Percentiles rank a stretch among this genome's conserved stretches.
Evolutionary conservation across 768 basidiomycete species (phyloP).

Genomic region (Tylopilus rubrobrunneus): DNA sequence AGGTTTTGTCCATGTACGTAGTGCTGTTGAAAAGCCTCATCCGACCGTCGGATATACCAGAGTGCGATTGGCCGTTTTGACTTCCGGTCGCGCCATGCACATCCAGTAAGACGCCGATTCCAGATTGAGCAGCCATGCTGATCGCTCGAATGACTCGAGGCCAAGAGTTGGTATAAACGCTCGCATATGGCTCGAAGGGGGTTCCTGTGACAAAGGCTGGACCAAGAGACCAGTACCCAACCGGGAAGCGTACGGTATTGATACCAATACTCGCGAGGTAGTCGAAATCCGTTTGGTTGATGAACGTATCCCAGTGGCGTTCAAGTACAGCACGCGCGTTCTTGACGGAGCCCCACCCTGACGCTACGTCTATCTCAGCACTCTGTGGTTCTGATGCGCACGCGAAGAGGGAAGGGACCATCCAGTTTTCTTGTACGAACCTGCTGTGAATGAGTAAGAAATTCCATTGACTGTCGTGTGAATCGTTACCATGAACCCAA

Average conservation of each 20-base stretch:
- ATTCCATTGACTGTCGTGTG: too few species aligned
- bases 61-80: slow-evolving; percentile 37
- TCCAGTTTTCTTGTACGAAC: slow-evolving; percentile 76
- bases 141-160: slow-evolving; percentile 38
- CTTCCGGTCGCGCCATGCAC: slow-evolving; percentile 52
- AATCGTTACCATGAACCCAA: slow-evolving; percentile 17
- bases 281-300: slow-evolving; percentile 59
- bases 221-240: slow-evolving; percentile 46
- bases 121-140: slow-evolving; percentile 35
- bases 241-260: slow-evolving; percentile 62
- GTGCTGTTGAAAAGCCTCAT: slow-evolving; percentile 36
- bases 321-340: slow-evolving; percentile 54
- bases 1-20: slow-evolving; percentile 36
- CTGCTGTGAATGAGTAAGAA: slow-evolving; percentile 27
- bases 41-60: slow-evolving; percentile 37
- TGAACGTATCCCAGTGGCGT: slow-evolving; percentile 72
- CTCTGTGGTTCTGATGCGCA: slow-evolving; percentile 49
- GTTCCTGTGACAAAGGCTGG: slow-evolving; percentile 32
- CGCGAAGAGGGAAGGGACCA: slow-evolving; percentile 61
- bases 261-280: slow-evolving; percentile 57
- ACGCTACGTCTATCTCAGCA: slow-evolving; percentile 65
- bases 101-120: slow-evolving; percentile 51
- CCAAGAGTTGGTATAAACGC: slow-evolving; percentile 42
- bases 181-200: slow-evolving; percentile 37
- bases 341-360: slow-evolving; percentile 39